phyloP scores from a whole-genome alignment of 2,329 filamentous ascomycete genomes.

The Teratosphaeria destructans region DNA sequence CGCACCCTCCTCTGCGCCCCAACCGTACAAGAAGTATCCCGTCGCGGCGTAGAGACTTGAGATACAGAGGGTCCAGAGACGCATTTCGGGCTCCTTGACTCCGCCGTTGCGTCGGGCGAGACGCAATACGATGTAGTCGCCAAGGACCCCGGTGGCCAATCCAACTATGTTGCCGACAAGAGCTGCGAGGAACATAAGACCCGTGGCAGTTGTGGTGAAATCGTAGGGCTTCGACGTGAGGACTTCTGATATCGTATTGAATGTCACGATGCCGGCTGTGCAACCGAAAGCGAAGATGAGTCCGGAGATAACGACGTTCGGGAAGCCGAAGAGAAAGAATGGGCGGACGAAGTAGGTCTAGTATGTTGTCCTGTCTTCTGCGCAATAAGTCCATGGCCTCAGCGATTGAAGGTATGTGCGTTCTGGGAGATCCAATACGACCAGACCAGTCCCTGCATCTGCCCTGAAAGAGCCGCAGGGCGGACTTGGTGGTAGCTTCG shows the following conservation, averaged over 20 bases:
- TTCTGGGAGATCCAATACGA: neutral
- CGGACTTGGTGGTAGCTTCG: neutral
- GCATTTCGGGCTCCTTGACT: slow-evolving; percentile 31
- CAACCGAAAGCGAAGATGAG: neutral
- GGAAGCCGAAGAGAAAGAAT: neutral
- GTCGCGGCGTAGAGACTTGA: neutral
- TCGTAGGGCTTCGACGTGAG: slow-evolving; percentile 27
- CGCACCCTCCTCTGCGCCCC: neutral
- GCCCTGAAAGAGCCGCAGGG: neutral
- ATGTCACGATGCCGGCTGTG: neutral
- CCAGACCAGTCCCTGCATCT: neutral
- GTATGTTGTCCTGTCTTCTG: neutral
- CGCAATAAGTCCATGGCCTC: neutral
- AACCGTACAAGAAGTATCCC: neutral
- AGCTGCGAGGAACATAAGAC: slow-evolving; percentile 27
- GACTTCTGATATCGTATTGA: slow-evolving; percentile 12
- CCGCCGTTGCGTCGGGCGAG: slow-evolving; percentile 30
- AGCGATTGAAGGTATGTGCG: neutral
- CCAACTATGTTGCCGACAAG: slow-evolving; percentile 29
- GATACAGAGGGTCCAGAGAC: slow-evolving; percentile 28
- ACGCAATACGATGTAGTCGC: slow-evolving; percentile 24
- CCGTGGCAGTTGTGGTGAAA: slow-evolving; percentile 29
- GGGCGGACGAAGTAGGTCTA: neutral
- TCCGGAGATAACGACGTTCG: neutral
- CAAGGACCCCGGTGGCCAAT: slow-evolving; percentile 25